Conservation (phyloP, 805 yeast genomes). For the Candida manassasensis region DNA sequence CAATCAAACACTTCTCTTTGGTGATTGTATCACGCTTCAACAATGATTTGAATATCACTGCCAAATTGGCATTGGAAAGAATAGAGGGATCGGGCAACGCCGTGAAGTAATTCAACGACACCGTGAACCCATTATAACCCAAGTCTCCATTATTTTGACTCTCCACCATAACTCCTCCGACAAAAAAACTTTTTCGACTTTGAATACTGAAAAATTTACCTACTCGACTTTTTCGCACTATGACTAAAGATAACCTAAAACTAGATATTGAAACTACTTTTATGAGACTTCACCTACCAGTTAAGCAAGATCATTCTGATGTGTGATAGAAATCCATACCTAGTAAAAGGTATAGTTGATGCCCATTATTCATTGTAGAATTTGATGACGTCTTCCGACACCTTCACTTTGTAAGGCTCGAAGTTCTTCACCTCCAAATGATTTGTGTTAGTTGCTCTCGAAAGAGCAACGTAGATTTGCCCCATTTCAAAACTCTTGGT, state of each 20-base stretch:
- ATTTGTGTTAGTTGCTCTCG: constrained; percentile 69
- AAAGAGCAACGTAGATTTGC: constrained; percentile 78
- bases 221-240: too few species aligned
- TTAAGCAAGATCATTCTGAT: too few species aligned
- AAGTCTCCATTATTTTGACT: constrained; percentile 14
- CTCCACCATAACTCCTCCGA: neutral
- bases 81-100: constrained; percentile 61
- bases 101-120: constrained; percentile 69
- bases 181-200: too few species aligned
- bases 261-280: too few species aligned
- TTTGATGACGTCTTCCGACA: constrained; percentile 28
- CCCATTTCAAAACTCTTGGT: constrained; percentile 70
- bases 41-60: constrained; percentile 68
- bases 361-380: constrained; percentile 25
- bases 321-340: too few species aligned
- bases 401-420: constrained; percentile 47
- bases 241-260: too few species aligned
- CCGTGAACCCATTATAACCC: constrained; percentile 40
- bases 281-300: too few species aligned
- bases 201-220: too few species aligned
- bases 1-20: constrained; percentile 70
- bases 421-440: constrained; percentile 64
- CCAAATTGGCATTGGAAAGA: constrained; percentile 42
- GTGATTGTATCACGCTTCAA: constrained; percentile 81
- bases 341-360: too few species aligned